A percentile compares a stretch with the other conserved stretches of the same genome.
These are phyloP conservation scores for Verticillium tricorpus DNA, from an alignment of 2,329 filamentous ascomycete species.

Conservation along the genomic window DNA sequence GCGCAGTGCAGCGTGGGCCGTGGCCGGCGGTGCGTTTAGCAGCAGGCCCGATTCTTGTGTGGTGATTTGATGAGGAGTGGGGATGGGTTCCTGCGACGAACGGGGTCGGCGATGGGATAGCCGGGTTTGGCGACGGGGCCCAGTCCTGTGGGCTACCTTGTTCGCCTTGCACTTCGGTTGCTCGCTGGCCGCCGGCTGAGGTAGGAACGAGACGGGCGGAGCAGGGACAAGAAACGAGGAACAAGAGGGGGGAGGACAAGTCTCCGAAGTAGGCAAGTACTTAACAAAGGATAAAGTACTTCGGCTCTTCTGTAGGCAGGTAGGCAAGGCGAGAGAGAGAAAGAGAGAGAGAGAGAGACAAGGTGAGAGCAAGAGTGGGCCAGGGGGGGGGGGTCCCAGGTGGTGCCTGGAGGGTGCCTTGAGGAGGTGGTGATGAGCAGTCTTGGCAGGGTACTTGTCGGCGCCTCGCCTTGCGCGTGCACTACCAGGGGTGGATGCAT, in stretches of 20 bases:
- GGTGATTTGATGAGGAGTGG: neutral
- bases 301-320: neutral
- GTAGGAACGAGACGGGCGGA: neutral
- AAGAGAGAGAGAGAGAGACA: neutral
- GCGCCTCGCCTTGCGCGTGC: neutral
- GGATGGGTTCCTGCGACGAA: neutral
- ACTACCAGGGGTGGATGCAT: neutral
- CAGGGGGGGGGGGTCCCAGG: neutral
- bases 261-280: neutral
- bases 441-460: neutral
- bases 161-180: neutral
- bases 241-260: neutral
- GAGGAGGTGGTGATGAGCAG: neutral
- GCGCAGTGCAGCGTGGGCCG: neutral
- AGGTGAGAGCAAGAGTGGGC: neutral
- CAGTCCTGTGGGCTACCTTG: neutral
- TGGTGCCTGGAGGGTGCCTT: neutral
- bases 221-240: constrained; percentile 22
- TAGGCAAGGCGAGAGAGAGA: neutral
- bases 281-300: neutral
- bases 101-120: neutral
- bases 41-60: neutral
- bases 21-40: neutral
- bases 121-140: neutral
- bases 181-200: neutral